Percentiles rank a stretch among this genome's conserved stretches.
These are phyloP conservation scores for Sporisorium exsertum DNA, from an alignment of 1,284 basidiomycete genomes.

Conservation along the genomic window DNA sequence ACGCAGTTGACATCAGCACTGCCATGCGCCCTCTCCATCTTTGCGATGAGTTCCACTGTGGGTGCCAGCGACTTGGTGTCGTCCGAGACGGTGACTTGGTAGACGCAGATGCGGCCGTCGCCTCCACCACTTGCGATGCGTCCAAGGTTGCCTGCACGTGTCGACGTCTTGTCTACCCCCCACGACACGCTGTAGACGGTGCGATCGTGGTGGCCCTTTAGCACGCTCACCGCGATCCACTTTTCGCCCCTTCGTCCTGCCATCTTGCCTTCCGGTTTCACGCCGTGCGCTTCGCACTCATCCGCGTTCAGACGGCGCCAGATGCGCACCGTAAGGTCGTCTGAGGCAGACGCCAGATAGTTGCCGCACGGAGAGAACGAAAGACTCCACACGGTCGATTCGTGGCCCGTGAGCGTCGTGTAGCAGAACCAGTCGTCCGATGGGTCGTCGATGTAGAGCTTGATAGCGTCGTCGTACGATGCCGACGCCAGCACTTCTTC, in stretches of 20 bases:
- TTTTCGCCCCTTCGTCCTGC: slow-evolving; percentile 66
- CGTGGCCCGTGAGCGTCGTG: slow-evolving; percentile 81
- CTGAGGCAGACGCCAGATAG: slow-evolving; percentile 83
- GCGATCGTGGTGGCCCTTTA: slow-evolving; percentile 74
- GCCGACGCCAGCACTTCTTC: slow-evolving; percentile 96
- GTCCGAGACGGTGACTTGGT: slow-evolving; percentile 73
- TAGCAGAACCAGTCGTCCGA: slow-evolving; percentile 94
- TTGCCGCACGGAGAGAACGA: slow-evolving; percentile 81
- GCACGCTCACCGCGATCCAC: slow-evolving; percentile 67
- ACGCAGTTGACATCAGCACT: slow-evolving; percentile 82
- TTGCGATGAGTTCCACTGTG: slow-evolving; percentile 49
- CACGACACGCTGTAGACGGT: slow-evolving; percentile 85
- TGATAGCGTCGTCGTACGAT: slow-evolving; percentile 97
- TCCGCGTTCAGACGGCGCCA: slow-evolving; percentile 70
- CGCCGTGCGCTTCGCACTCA: slow-evolving; percentile 61
- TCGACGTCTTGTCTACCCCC: slow-evolving; percentile 69
- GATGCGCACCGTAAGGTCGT: slow-evolving; percentile 79
- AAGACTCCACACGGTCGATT: slow-evolving; percentile 87
- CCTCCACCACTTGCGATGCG: slow-evolving; percentile 81
- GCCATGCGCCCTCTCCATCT: slow-evolving; percentile 75
- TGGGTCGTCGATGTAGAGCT: slow-evolving; percentile 92
- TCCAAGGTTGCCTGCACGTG: slow-evolving; percentile 72
- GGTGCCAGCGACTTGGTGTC: slow-evolving; percentile 25
- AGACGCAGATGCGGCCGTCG: slow-evolving; percentile 81
- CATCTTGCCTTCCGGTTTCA: slow-evolving; percentile 58